Base-by-base conservation (phyloP, 495 filamentous ascomycete genomes). In the Podospora australis region DNA sequence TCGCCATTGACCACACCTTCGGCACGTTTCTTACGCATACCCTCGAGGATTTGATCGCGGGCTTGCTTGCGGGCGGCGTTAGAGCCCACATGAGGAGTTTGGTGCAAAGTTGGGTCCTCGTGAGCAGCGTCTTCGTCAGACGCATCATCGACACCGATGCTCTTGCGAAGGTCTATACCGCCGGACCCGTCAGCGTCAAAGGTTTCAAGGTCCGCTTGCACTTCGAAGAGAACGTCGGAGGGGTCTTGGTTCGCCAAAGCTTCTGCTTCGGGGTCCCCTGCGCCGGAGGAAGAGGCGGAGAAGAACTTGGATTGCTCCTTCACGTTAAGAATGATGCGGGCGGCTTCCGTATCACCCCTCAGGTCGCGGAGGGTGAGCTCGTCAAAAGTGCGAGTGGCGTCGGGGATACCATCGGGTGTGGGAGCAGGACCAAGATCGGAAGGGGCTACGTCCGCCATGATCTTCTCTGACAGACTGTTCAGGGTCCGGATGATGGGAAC, bases 381-480 rank as follows among this genome's bases (percentile, higher is more conserved):
- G 51, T 82, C 74, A 56, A 82, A 90, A 3, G 85, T 82, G 47
- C 80, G 81, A 54, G 89, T 86, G 53, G 94, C 87, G 46, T 79
- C 77, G 14, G 32, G 32, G 10, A 36, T 36, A 17, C 32, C 32
- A 8, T 36, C 19, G 1, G 32, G 32, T 3, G n/a, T 25, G 17
- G 50, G 49, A 8, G 49, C 26, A 1, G 58, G 74, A 48, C 87
- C 80, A 17, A 74, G 65, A 58, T 96, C 92, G 4, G 82, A 78
- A 1, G 88, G 84, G 4, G 83, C 77, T 14, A 94, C 87, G 48
- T 88, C 84, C 24, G 84, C 84, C 72, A 98, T 84, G 54, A 98
- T 83, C 61, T 92, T 96, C 56, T 89, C 85, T 56, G 86, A 92
- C 45, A 96, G 71, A 44, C 71, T 84, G 62, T 98, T 98, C 39